Percentiles rank a stretch among this genome's conserved stretches.
These are phyloP conservation scores for Xylaria arbuscula DNA, from an alignment of 2,329 filamentous ascomycete species.

Conservation along the genomic window DNA sequence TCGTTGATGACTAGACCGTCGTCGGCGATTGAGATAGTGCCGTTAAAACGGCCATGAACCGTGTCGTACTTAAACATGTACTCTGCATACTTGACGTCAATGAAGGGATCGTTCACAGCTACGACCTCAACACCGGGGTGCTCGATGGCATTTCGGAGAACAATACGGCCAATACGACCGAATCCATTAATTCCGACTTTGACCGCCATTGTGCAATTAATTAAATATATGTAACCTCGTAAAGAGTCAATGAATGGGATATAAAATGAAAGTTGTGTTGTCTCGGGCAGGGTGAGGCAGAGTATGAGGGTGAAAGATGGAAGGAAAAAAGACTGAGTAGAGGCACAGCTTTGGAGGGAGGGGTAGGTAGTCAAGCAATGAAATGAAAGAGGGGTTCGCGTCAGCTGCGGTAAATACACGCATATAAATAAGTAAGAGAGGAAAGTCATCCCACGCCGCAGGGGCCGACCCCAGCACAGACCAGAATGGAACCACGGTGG, in stretches of 20 bases:
- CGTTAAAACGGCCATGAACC: slow-evolving; percentile 96
- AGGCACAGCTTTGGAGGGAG: neutral
- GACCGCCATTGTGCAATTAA: slow-evolving; percentile 59
- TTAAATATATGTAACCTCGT: neutral
- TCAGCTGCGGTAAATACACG: neutral
- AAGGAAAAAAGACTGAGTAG: neutral
- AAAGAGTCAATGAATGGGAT: neutral
- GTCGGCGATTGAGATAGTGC: slow-evolving; percentile 76
- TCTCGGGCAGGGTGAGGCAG: neutral
- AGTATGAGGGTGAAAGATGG: neutral
- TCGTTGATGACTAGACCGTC: slow-evolving; percentile 86
- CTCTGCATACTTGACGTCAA: slow-evolving; percentile 95
- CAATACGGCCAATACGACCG: slow-evolving; percentile 98
- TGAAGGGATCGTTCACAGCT: slow-evolving; percentile 99
- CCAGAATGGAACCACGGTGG: neutral
- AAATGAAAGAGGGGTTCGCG: neutral
- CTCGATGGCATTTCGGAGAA: slow-evolving; percentile 97
- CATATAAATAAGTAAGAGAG: neutral
- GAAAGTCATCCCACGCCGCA: neutral
- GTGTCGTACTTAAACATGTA: slow-evolving; percentile 99
- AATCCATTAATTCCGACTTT: slow-evolving; percentile 99
- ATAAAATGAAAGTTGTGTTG: neutral
- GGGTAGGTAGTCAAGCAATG: neutral
- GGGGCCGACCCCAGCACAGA: neutral
- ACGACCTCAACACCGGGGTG: slow-evolving; percentile 90